These are phyloP conservation scores for Colletotrichum salicis DNA, from an alignment of 2,329 filamentous ascomycete species.

Conservation along the genomic window DNA sequence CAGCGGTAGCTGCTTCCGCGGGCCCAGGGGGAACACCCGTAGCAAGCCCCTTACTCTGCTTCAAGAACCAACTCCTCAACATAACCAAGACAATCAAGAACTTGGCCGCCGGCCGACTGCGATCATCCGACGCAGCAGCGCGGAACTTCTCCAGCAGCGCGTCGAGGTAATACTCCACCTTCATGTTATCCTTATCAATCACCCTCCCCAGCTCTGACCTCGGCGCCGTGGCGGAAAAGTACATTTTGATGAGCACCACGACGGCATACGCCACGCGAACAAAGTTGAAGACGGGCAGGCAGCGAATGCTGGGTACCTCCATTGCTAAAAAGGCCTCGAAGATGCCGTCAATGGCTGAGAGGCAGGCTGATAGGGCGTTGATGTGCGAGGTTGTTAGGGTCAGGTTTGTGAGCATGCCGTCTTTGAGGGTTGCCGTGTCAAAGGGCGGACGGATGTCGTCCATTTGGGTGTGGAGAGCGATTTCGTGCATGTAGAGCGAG, in stretches of 20 bases:
- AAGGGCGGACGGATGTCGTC: slow-evolving; percentile 61
- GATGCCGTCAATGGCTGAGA: slow-evolving; percentile 73
- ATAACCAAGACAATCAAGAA: slow-evolving; percentile 77
- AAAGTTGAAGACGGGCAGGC: slow-evolving; percentile 76
- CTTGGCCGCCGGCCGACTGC: slow-evolving; percentile 73
- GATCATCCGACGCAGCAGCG: slow-evolving; percentile 69
- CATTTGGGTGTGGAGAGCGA: slow-evolving; percentile 74
- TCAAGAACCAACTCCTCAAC: slow-evolving; percentile 75
- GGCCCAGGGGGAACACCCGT: not conserved
- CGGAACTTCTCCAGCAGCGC: slow-evolving; percentile 76
- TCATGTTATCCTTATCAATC: slow-evolving; percentile 74
- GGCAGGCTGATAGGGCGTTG: slow-evolving; percentile 73
- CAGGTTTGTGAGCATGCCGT: slow-evolving; percentile 53
- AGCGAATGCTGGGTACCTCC: slow-evolving; percentile 67
- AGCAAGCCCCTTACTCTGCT: slow-evolving; percentile 51
- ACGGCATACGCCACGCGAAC: slow-evolving; percentile 78
- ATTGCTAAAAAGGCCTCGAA: slow-evolving; percentile 73
- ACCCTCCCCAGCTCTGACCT: slow-evolving; percentile 75
- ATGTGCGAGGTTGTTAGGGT: slow-evolving; percentile 69
- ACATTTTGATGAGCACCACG: slow-evolving; percentile 79
- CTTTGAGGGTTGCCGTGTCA: slow-evolving; percentile 56
- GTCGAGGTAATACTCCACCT: slow-evolving; percentile 73
- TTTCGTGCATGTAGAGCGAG: slow-evolving; percentile 80
- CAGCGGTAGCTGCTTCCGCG: slow-evolving; percentile 13
- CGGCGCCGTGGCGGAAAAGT: slow-evolving; percentile 72